phyloP scores from a whole-genome alignment of 164 flowering plant genomes.

The Vitis cinerea region DNA sequence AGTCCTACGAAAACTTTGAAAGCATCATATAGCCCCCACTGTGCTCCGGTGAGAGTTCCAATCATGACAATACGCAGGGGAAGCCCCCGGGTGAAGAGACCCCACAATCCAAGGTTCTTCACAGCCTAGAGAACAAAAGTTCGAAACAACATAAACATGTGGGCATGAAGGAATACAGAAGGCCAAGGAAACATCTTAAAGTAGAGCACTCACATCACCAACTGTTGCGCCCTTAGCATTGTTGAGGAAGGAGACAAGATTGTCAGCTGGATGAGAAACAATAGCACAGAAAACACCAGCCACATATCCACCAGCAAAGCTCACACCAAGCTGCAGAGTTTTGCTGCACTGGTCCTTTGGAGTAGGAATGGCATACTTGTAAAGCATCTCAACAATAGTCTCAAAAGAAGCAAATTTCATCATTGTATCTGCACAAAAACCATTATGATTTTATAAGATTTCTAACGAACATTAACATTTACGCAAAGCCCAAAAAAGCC shows the following conservation, averaged over 20 bases:
- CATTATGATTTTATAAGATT: not conserved
- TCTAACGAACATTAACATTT: not conserved
- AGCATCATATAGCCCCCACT: conserved; percentile 87
- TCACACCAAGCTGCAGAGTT: conserved; percentile 69
- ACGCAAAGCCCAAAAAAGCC: not conserved
- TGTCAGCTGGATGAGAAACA: conserved; percentile 92
- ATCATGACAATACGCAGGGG: conserved; percentile 93
- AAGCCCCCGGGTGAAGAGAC: conserved; percentile 83
- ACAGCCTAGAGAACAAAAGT: conserved; percentile 54
- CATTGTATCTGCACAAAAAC: conserved; percentile 65
- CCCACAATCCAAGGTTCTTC: conserved; percentile 71
- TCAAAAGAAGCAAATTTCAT: conserved; percentile 94
- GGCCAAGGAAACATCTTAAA: not conserved
- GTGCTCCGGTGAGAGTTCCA: conserved; percentile 89
- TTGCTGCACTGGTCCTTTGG: conserved; percentile 82
- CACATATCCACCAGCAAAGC: conserved; percentile 85
- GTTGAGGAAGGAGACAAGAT: conserved; percentile 87
- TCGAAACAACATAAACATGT: not conserved
- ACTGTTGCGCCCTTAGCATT: conserved; percentile 88
- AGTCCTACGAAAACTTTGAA: conserved; percentile 86
- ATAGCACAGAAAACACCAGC: conserved; percentile 87
- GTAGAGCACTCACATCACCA: conserved; percentile 62
- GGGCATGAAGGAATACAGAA: not conserved
- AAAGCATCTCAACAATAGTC: conserved; percentile 72
- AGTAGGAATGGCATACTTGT: conserved; percentile 66